A percentile compares a stretch with the other conserved stretches of the same genome.
These are phyloP conservation scores for Lipomyces anomalus DNA, from an alignment of 805 yeast genomes.

Conservation along the genomic window DNA sequence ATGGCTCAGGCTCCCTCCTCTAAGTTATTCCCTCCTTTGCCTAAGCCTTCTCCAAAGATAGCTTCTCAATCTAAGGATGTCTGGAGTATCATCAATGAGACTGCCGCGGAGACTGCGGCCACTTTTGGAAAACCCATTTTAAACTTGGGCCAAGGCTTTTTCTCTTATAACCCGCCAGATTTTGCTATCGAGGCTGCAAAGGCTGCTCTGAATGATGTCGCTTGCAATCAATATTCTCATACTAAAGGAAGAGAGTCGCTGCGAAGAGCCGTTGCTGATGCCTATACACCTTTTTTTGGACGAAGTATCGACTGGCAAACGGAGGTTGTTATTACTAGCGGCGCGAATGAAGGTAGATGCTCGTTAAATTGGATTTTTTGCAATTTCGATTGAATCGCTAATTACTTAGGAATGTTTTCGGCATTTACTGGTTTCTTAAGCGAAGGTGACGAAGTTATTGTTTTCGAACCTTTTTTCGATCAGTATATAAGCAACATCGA, in stretches of 20 bases:
- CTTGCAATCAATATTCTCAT: conserved; percentile 87
- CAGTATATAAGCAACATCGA: conserved; percentile 93
- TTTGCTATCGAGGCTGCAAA: conserved; percentile 82
- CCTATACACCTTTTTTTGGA: conserved; percentile 65
- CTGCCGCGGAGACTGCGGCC: conserved; percentile 76
- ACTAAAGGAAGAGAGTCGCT: conserved; percentile 81
- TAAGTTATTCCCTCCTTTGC: no score
- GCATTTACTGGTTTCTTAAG: conserved; percentile 78
- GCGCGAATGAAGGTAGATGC: conserved; percentile 91
- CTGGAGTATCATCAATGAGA: conserved; percentile 91
- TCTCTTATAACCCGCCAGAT: conserved; percentile 92
- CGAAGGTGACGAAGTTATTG: conserved; percentile 91
- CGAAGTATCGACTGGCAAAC: conserved; percentile 48
- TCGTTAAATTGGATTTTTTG: neutral
- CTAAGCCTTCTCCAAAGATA: conserved; percentile 23
- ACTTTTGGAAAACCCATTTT: conserved; percentile 70
- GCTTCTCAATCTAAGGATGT: conserved; percentile 48
- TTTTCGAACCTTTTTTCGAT: conserved; percentile 94
- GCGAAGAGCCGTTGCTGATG: conserved; percentile 59
- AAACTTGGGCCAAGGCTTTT: conserved; percentile 95
- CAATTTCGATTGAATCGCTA: neutral
- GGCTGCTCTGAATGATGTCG: conserved; percentile 63
- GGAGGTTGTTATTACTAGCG: conserved; percentile 81
- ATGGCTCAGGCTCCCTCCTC: no score
- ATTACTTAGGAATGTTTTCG: conserved; percentile 55